Base-by-base conservation (phyloP, 495 filamentous ascomycete genomes). In the Chlorociboria aeruginascens region DNA sequence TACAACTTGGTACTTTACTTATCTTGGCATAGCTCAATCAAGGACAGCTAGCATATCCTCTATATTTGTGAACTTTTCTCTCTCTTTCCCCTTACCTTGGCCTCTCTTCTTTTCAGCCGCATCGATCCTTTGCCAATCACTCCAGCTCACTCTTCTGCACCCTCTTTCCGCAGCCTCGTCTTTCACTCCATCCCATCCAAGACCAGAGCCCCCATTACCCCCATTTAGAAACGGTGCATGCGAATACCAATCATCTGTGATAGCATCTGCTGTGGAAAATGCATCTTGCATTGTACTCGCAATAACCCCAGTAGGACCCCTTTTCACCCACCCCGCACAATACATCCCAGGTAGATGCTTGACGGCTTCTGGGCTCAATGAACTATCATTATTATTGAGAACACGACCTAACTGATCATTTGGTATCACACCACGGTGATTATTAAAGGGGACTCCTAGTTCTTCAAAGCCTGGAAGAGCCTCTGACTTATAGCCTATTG, bases 221-320 rank as follows among this genome's bases (percentile, higher is more conserved):
- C 46, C 50, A 20, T 57, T 51, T 30, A 86, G 61, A 38, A 82
- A 77, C 3, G 66, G 66, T 34, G 40, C 59, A 10, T 57, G 51
- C 8, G 41, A 50, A 16, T 61, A 50, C 78, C 87, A 86, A 57
- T 97, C 92, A 8, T 71, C 61, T 0, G 72, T 73, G 41, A 98
- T 81, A 2, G 80, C 78, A 61, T 95, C 88, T 0, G 79, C 93
- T 1, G 89, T 95, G 13, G 76, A 73, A 58, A 96, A 96, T 0
- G 89, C 93, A 63, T 97, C 93, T 44, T 82, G 79, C 90, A 98
- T 94, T 0, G 92, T 98, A 28, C 81, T 87, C 8, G 92, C 90
- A 62, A 98, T 97, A 3, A 96, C 90, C 6, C 92, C 92, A 6
- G 89, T 94, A 0, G 92, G 93, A 1, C 92, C 92, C 36, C 86